Evolutionary conservation across 2,329 filamentous ascomycete species (phyloP).

Genomic region (Scleromitrula shiraiana): DNA sequence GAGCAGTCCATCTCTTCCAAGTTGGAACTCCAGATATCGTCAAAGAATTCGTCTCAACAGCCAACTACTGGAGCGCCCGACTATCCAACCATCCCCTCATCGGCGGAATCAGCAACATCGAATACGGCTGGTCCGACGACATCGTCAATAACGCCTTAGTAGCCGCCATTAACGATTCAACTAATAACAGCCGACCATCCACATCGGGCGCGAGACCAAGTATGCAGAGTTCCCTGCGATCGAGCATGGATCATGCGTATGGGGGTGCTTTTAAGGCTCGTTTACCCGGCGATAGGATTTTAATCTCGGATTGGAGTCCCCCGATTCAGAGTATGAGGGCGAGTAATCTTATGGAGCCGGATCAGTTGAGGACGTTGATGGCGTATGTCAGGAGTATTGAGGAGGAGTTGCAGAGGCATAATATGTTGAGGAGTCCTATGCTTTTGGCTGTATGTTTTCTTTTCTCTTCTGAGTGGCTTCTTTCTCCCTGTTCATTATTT

Average conservation of each 20-base stretch:
- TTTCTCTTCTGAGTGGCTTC: not conserved
- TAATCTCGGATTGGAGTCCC: constrained; percentile 81
- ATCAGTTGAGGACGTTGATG: constrained; percentile 69
- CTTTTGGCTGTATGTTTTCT: constrained; percentile 57
- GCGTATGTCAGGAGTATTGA: constrained; percentile 81
- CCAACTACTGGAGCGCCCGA: constrained; percentile 96
- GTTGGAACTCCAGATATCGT: constrained; percentile 92
- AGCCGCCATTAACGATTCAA: constrained; percentile 43
- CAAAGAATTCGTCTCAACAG: constrained; percentile 85
- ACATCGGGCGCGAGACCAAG: constrained; percentile 28
- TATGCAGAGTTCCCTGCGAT: constrained; percentile 53
- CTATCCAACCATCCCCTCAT: constrained; percentile 88
- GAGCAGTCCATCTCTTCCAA: constrained; percentile 96
- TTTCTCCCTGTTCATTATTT: not conserved
- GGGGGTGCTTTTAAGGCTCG: constrained; percentile 37
- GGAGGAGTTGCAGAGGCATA: constrained; percentile 77
- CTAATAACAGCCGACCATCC: constrained; percentile 24
- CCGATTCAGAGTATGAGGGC: constrained; percentile 87
- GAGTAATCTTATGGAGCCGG: constrained; percentile 66
- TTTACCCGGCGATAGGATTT: constrained; percentile 75
- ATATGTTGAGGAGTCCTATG: constrained; percentile 81
- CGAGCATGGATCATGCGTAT: constrained; percentile 42
- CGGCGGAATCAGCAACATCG: constrained; percentile 91
- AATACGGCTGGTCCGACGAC: constrained; percentile 90
- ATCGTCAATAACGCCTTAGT: constrained; percentile 53